A percentile compares a stretch with the other conserved stretches of the same genome.
phyloP scores from a whole-genome alignment of 164 flowering plant genomes.

The Echeveria elegans region DNA sequence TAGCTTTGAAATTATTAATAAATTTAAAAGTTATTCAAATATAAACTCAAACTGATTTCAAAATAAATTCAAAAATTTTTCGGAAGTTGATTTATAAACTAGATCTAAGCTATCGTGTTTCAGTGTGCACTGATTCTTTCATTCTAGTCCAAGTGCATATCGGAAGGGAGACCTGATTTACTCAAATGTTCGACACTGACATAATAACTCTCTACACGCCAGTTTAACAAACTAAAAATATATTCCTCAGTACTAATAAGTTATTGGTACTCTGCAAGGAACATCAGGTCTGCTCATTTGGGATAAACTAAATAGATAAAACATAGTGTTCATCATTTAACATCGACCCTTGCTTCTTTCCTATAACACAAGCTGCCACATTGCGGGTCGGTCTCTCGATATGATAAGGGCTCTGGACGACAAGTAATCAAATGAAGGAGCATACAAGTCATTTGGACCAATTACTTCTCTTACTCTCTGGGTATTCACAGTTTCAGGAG shows the following conservation, averaged over 20 bases:
- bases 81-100: too few species aligned
- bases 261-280: neutral
- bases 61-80: too few species aligned
- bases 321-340: neutral
- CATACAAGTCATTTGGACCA: slow-evolving; percentile 77
- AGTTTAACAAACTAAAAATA: neutral
- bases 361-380: slow-evolving; percentile 60
- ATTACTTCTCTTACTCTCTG: slow-evolving; percentile 4
- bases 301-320: neutral
- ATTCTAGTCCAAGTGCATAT: too few species aligned
- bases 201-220: neutral
- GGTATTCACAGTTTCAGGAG: neutral
- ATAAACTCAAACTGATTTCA: too few species aligned
- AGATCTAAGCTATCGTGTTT: too few species aligned
- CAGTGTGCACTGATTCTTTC: too few species aligned
- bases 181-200: neutral
- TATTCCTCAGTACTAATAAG: slow-evolving; percentile 1
- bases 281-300: neutral
- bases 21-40: too few species aligned
- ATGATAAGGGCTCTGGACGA: slow-evolving; percentile 71
- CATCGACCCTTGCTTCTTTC: neutral
- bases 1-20: too few species aligned
- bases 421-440: slow-evolving; percentile 80
- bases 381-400: slow-evolving; percentile 91
- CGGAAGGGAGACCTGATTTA: too few species aligned